Conservation (phyloP, 305 asterid genomes). For the Striga hermonthica region DNA sequence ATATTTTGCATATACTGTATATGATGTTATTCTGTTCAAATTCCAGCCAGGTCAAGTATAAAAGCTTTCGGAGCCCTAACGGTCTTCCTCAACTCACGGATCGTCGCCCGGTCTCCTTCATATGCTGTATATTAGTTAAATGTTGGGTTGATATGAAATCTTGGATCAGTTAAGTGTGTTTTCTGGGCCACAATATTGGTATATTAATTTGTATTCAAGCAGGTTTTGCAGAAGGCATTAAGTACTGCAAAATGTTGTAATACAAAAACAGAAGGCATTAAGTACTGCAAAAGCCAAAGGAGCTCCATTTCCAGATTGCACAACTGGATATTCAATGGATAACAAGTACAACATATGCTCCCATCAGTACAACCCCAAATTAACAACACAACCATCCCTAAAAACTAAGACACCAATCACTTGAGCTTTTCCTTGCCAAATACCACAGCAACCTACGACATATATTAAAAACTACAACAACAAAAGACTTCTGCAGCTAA, state of each 20-base stretch:
- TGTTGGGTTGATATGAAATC: no score
- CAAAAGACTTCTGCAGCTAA: neutral
- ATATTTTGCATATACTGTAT: no score
- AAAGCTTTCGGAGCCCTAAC: no score
- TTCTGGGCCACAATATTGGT: no score
- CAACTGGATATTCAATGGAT: slow-evolving; percentile 3
- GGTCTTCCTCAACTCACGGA: no score
- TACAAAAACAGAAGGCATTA: neutral
- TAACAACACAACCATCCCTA: slow-evolving; percentile 8
- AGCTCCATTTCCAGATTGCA: neutral
- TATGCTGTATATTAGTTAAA: no score
- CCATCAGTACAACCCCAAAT: neutral
- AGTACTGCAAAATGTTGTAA: neutral
- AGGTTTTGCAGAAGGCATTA: neutral
- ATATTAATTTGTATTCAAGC: no score
- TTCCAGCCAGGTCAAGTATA: no score
- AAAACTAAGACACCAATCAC: neutral
- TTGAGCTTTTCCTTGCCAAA: neutral
- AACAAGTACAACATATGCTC: slow-evolving; percentile 3
- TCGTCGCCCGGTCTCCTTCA: no score
- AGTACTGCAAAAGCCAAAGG: neutral
- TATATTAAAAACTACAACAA: slow-evolving; percentile 16
- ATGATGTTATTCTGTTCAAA: no score
- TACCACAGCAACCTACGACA: slow-evolving; percentile 6
- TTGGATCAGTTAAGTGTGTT: no score